Evolutionary conservation across 106 monocot species (phyloP), one percentile per base, ranked within the genome.

Genomic region (Apostasia ramifera): DNA sequence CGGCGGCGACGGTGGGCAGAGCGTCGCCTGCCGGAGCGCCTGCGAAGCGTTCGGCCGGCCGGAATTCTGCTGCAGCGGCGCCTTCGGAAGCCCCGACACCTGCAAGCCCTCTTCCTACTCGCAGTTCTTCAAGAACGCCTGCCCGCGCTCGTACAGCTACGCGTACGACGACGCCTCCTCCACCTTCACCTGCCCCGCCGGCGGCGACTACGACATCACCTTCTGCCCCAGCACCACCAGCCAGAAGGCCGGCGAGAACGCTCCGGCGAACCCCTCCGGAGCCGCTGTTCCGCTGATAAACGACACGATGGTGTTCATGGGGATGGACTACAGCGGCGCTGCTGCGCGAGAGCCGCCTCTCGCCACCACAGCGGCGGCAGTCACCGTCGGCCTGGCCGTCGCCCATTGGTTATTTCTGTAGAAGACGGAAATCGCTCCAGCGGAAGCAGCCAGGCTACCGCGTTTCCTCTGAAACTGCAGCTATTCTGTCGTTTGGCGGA

Each of bases 61-160:
- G 46, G 71, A 71, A 67, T 81, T 54, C 66, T 81, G 81, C 67
- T 81, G 81, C 76, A 76, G 56, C 13, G 81, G 66, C 6, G 70
- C 45, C 3, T 67, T 71, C 8, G 57, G 50, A 6, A 70, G 14
- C 8, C 75, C 81, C n/a, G 14, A 26, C 44, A 76, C 70, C 13
- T 76, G 81, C 58, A 38, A 9, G 53, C 75, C 81, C 38, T 51
- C 70, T 0, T 15, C 44, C 2, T 74, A 56, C 66, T 74, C 73
- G 2, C 42, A 56, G 46, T 40, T 55, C 45, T 74, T 74, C 40
- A 74, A 74, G 56, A 7, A 40, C 44, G 73, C 73, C 2, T 74
- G 73, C 48, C 73, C 73, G 3, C 26, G 56, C 41, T 37, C 66
- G 12, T 74, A 74, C 57, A 74, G 73, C 46, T 66, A 74, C 40